Percentiles rank a stretch among this genome's conserved stretches.
Evolutionary conservation across 805 yeast genomes (phyloP).

Genomic region (Debaryomyces tyrocola): DNA sequence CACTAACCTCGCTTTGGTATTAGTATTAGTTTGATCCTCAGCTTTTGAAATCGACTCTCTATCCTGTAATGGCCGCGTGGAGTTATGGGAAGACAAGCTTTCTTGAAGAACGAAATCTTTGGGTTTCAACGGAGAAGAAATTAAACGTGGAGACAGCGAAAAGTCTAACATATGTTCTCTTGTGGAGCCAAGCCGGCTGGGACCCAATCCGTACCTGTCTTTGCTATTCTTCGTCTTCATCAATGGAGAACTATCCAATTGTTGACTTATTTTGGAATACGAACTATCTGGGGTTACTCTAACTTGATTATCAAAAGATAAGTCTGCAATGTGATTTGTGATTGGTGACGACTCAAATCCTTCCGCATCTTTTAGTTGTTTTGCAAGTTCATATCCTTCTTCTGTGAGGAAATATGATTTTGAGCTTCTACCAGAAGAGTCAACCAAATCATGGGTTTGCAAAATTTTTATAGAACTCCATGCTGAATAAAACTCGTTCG

Average conservation of each 20-base stretch:
- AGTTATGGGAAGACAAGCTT: neutral
- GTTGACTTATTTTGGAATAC: neutral
- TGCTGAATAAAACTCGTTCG: conserved; percentile 67
- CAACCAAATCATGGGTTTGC: conserved; percentile 58
- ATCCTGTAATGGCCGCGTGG: neutral
- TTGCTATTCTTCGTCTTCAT: neutral
- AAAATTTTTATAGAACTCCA: conserved; percentile 73
- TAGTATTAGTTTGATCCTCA: neutral
- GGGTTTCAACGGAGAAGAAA: conserved; percentile 4
- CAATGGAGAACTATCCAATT: conserved; percentile 1
- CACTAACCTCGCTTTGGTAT: neutral
- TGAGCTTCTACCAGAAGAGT: conserved; percentile 54
- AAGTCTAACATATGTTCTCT: neutral
- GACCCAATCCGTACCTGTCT: neutral
- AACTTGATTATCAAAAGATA: conserved; percentile 37
- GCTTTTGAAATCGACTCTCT: neutral
- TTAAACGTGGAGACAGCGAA: neutral
- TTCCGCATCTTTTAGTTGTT: conserved; percentile 50
- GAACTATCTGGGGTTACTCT: conserved; percentile 24
- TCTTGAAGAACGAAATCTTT: neutral
- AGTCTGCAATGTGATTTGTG: conserved; percentile 14
- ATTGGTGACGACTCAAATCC: conserved; percentile 24
- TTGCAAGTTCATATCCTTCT: conserved; percentile 65
- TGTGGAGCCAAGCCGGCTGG: neutral
- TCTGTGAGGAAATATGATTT: conserved; percentile 63